Base-by-base conservation (phyloP, 2,329 filamentous ascomycete species). In the Fusarium equiseti region DNA sequence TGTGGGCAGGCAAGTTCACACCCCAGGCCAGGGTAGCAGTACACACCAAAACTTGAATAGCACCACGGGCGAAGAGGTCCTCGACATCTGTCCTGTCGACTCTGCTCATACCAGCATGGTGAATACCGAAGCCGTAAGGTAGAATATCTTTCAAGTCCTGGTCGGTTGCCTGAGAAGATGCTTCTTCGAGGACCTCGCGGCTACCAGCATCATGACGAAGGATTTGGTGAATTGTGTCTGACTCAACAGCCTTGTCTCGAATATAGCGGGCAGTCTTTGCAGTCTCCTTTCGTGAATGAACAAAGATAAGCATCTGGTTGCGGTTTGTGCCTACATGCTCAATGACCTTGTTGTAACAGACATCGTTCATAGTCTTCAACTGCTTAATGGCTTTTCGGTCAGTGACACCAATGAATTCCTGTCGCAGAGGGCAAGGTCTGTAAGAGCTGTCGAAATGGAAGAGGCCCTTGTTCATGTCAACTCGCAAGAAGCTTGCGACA, bases 331-430 rank as follows among this genome's bases (percentile, higher is more conserved):
- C 96, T 31, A 98, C 95, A 78, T 98, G 95, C 80, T 99, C 96
- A 58, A 99, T 88, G 29, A 98, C 95, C 81, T 99, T 99, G 71
- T 91, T 97, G 81, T 99, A 99, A 62, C 94, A 98, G 58, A 99
- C 95, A 75, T 99, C 96, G 77, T 99, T 99, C 96, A 99, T 99
- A 1, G 93, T 97, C 86, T 98, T 98, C 58, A 99, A 85, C 80
- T 99, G 96, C 82, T 98, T 99, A 83, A 99, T 99, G 8, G 96
- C 93, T 80, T 98, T 98, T 83, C 96, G 97, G 74, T 99, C 96
- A 0, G 95, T 98, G 45, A 99, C 92, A 56, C 96, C 96, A 73
- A 99, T 93, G 77, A 98, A 99, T 80, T 99, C 97, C 79, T 99
- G 96, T 75, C 93, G 94, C 74, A 99, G 82, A 3, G 96, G 96